These are phyloP conservation scores for Trichocladium uniseriatum DNA, from an alignment of 495 filamentous ascomycete genomes.

Conservation along the genomic window DNA sequence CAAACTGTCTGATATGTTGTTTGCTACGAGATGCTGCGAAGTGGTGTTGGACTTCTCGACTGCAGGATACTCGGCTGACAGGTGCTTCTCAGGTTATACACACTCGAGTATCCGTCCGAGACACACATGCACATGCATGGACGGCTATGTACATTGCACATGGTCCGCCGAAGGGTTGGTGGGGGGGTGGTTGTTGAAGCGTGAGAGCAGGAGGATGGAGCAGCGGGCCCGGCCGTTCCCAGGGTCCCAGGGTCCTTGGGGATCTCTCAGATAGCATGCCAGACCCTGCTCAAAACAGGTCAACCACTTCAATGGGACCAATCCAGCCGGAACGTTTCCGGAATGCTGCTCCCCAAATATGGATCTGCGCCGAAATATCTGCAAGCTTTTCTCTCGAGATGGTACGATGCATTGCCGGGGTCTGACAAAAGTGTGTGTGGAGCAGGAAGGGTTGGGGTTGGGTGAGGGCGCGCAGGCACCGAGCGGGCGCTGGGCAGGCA, in stretches of 20 bases:
- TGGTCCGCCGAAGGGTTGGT: too few species aligned
- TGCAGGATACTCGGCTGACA: neutral
- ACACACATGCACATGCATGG: too few species aligned
- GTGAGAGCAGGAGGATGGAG: too few species aligned
- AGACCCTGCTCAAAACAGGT: neutral
- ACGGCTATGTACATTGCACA: too few species aligned
- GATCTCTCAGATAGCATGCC: conserved; percentile 1
- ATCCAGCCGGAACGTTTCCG: neutral
- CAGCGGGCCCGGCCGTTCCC: too few species aligned
- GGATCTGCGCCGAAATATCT: conserved; percentile 3
- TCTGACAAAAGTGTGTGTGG: neutral
- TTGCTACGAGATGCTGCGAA: neutral
- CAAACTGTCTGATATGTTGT: conserved; percentile 35
- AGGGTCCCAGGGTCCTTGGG: neutral
- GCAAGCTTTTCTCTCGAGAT: conserved; percentile 2
- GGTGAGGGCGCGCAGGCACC: too few species aligned
- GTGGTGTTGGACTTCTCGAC: neutral
- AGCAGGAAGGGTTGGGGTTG: conserved; percentile 12
- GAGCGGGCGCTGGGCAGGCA: too few species aligned
- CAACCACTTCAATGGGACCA: neutral
- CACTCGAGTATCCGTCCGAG: too few species aligned
- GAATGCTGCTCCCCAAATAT: neutral
- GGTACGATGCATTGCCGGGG: conserved; percentile 8
- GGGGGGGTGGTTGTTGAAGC: too few species aligned
- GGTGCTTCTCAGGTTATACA: neutral